Evolutionary conservation across 2,329 filamentous ascomycete species (phyloP), one percentile per base, ranked within the genome.

Genomic region (Fusarium sarcochroum): DNA sequence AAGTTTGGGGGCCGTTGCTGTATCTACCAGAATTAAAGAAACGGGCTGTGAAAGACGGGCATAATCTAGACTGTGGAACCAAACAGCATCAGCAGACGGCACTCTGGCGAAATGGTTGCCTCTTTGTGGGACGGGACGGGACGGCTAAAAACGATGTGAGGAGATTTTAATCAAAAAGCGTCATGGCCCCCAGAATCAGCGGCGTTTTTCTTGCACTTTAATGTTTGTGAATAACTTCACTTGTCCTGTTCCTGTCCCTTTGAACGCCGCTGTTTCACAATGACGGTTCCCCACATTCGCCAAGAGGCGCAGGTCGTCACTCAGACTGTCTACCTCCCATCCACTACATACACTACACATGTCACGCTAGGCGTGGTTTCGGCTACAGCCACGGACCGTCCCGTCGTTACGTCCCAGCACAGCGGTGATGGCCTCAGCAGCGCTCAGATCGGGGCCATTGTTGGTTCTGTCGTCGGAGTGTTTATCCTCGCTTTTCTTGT

Each of bases 381-480:
- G n/a, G 59, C 61, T 42, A 37, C 57, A 21, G 59, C 64, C 5
- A 66, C 61, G 32, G 57, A 61, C 53, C 45, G 55, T 54, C 37
- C 67, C 60, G 52, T 62, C 44, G 47, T 66, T 32, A 40, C 63
- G 44, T 38, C 61, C 17, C 58, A 68, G 14, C 72, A 68, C 18
- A 63, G 58, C 25, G 44, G 56, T 11, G 65, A 58, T 8, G 76
- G 73, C 10, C 74, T 83, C 5, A 77, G 75, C 1, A 71, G 76
- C 25, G 74, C 69, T n/a, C 74, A 82, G 48, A 76, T 84, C 30
- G 82, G 80, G 7, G 81, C 77, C 38, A 80, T 84, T 18, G 69
- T 82, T 3, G 82, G 82, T 27, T 77, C 77, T 34, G 62, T 83
- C 3, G 72, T 81, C 13, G 81, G 77, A 3, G 68, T 78, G n/a